Evolutionary conservation across 1,139 yeast genomes (phyloP).

Genomic region (Protomyces macrosporus): DNA sequence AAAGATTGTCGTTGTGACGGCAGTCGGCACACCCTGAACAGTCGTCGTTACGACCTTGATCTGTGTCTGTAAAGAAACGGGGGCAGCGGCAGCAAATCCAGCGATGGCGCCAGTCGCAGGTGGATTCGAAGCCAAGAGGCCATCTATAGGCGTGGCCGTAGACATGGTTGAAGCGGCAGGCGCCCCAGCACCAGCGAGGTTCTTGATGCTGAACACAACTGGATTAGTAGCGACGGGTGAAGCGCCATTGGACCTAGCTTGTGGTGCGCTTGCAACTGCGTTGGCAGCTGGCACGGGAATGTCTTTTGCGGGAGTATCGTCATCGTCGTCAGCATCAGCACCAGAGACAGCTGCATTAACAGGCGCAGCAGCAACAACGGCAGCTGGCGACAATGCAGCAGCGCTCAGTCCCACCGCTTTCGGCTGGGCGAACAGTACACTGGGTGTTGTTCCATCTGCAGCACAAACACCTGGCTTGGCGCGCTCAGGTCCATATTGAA

Average conservation of each 20-base stretch:
- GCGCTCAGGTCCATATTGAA: conserved; percentile 15
- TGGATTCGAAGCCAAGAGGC: not conserved
- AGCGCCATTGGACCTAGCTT: not conserved
- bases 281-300: too few species aligned
- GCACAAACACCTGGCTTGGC: conserved; percentile 12
- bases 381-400: not conserved
- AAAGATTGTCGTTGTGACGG: not conserved
- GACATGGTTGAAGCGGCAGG: not conserved
- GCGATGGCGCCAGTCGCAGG: not conserved
- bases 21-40: not conserved
- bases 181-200: not conserved
- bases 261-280: too few species aligned
- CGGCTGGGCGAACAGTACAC: not conserved
- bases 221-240: not conserved
- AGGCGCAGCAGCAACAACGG: not conserved
- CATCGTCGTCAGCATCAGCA: not conserved
- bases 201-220: not conserved
- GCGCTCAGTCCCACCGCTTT: not conserved
- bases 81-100: not conserved
- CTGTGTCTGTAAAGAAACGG: not conserved
- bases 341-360: not conserved
- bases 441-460: not conserved
- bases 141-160: not conserved
- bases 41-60: not conserved
- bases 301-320: too few species aligned